phyloP scores from a whole-genome alignment of 805 yeast genomes.

The Cyberlindnera saturnus region DNA sequence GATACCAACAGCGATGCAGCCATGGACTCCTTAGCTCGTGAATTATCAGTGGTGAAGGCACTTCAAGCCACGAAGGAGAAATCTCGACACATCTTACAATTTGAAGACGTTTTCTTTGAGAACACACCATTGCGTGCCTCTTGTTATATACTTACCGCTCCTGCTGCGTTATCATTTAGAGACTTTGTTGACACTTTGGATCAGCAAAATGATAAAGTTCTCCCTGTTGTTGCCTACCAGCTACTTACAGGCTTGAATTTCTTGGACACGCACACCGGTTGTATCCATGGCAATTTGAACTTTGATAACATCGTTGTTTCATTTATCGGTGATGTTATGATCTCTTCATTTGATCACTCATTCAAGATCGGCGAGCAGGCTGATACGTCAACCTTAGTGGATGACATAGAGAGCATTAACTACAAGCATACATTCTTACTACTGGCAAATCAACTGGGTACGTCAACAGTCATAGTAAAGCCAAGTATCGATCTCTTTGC shows the following conservation, averaged over 20 bases:
- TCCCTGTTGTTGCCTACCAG: background rate
- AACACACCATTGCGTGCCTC: slow-evolving; percentile 1
- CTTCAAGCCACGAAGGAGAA: background rate
- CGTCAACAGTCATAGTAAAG: background rate
- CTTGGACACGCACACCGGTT: background rate
- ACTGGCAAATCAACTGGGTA: background rate
- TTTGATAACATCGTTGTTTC: background rate
- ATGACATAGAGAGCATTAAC: background rate
- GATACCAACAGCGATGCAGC: background rate
- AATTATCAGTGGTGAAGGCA: background rate
- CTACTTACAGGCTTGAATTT: background rate
- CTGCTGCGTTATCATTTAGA: slow-evolving; percentile 1
- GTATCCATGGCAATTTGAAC: slow-evolving; percentile 2
- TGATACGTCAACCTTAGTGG: background rate
- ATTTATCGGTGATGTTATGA: background rate
- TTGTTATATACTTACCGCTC: background rate
- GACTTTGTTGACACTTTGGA: background rate
- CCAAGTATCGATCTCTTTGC: background rate
- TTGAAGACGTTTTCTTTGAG: background rate
- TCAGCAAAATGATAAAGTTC: background rate
- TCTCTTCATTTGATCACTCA: slow-evolving; percentile 2
- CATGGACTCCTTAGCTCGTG: background rate
- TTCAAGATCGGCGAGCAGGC: background rate
- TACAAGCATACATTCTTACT: background rate
- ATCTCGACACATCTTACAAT: background rate